These are phyloP conservation scores for Phlyctochytrium bullatum DNA, from an alignment of 192 early-diverging fungal species.

Conservation along the genomic window DNA sequence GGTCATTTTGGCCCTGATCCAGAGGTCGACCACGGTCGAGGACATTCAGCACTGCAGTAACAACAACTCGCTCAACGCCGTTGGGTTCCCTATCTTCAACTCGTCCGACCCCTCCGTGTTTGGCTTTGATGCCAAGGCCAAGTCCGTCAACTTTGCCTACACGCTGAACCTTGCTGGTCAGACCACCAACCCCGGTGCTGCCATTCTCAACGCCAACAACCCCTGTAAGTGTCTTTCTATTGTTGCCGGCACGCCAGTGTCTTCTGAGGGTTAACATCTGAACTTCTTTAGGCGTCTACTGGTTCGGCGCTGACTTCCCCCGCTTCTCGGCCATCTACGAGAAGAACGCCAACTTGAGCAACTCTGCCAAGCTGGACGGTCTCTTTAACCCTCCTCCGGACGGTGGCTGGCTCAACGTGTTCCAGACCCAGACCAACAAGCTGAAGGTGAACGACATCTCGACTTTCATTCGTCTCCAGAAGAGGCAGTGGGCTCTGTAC, in stretches of 20 bases:
- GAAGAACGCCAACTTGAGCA: constrained; percentile 19
- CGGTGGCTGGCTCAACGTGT: constrained; percentile 15
- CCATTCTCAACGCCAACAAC: not conserved
- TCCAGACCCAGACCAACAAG: not conserved
- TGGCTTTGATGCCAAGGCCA: no score
- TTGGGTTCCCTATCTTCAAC: constrained; percentile 25
- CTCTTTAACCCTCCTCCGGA: constrained; percentile 17
- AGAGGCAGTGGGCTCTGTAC: constrained; percentile 7
- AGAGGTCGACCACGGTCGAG: constrained; percentile 37
- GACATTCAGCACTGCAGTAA: constrained; percentile 33
- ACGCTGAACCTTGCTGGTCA: constrained; percentile 4
- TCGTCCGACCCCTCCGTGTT: constrained; percentile 35
- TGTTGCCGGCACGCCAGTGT: not conserved
- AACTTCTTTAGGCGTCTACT: constrained; percentile 16
- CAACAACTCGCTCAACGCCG: constrained; percentile 8
- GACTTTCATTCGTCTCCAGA: not conserved
- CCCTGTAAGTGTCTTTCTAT: constrained; percentile 13
- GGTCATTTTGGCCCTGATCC: constrained; percentile 52
- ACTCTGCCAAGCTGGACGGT: constrained; percentile 10
- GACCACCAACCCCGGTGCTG: constrained; percentile 12
- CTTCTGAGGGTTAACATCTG: no score
- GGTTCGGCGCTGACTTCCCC: constrained; percentile 22
- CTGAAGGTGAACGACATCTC: not conserved
- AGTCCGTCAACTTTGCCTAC: constrained; percentile 9
- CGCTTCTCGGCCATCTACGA: constrained; percentile 8